Evolutionary conservation across 2,329 filamentous ascomycete genomes (phyloP).

Genomic region (Diaporthe vexans): DNA sequence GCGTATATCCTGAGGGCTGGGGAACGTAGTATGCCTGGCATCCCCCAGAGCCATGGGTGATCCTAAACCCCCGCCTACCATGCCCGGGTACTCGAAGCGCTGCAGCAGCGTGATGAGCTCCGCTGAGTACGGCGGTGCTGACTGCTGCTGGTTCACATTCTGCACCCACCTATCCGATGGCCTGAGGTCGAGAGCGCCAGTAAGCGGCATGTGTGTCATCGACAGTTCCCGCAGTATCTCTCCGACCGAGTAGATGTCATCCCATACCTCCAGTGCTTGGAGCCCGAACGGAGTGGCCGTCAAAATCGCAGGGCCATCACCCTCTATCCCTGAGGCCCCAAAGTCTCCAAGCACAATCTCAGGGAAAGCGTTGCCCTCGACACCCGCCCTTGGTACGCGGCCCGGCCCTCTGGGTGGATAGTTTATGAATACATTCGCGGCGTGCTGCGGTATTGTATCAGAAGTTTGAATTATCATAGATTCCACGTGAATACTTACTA

Average conservation of each 20-base stretch:
- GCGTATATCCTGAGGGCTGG: background rate
- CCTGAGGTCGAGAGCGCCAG: background rate
- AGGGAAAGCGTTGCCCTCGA: constrained; percentile 6
- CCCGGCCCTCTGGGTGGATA: background rate
- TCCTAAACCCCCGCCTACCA: too few relatives aligned
- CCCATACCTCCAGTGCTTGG: background rate
- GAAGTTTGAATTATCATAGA: background rate
- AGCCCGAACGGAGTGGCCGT: background rate
- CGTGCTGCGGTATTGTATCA: background rate
- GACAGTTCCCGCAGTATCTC: background rate
- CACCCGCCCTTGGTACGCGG: background rate
- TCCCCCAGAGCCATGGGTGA: background rate
- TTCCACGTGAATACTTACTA: background rate
- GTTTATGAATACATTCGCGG: constrained; percentile 3
- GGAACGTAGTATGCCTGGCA: background rate
- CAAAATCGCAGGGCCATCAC: background rate
- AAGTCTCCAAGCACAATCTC: background rate
- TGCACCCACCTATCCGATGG: background rate
- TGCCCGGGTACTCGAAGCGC: background rate
- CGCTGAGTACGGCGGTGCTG: constrained; percentile 13
- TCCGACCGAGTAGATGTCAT: background rate
- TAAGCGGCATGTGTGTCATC: background rate
- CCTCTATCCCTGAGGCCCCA: background rate
- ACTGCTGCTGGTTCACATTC: background rate
- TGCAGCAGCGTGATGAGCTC: background rate